Percentiles rank a stretch among this genome's conserved stretches.
Conservation (phyloP, 345 rosid species). For the Eucalyptus camaldulensis region DNA sequence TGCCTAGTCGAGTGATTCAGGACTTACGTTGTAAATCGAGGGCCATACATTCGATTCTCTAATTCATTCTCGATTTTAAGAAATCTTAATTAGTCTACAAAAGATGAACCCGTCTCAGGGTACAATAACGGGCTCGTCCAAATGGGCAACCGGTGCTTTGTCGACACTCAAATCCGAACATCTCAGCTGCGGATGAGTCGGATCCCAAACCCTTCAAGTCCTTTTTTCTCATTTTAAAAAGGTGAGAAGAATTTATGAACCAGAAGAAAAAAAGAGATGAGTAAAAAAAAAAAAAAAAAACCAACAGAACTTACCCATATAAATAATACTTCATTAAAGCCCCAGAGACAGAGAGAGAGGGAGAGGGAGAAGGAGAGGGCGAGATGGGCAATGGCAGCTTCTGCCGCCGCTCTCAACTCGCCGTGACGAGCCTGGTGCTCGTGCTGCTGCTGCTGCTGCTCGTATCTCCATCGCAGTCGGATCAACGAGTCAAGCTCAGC, state of each 20-base stretch:
- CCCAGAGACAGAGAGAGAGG: neutral
- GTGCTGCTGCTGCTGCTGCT: neutral
- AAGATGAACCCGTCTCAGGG: neutral
- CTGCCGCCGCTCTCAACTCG: neutral
- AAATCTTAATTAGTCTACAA: neutral
- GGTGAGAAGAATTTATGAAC: neutral
- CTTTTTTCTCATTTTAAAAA: neutral
- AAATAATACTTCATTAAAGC: neutral
- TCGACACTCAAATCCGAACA: neutral
- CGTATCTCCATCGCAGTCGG: neutral
- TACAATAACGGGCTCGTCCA: neutral
- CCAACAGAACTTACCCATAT: neutral
- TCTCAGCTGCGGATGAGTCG: neutral
- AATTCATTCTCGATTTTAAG: neutral
- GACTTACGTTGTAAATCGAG: neutral
- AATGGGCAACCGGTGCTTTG: neutral
- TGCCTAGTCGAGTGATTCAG: neutral
- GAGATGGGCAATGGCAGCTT: neutral
- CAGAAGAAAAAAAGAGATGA: neutral
- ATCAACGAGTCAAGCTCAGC: constrained; percentile 35
- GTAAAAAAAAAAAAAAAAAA: neutral
- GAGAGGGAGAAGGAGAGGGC: neutral
- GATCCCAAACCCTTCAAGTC: neutral
- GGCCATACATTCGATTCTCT: neutral
- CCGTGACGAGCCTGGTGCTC: neutral